Conservation (phyloP, 2,329 filamentous ascomycete species). For the Parastagonospora nodorum region DNA sequence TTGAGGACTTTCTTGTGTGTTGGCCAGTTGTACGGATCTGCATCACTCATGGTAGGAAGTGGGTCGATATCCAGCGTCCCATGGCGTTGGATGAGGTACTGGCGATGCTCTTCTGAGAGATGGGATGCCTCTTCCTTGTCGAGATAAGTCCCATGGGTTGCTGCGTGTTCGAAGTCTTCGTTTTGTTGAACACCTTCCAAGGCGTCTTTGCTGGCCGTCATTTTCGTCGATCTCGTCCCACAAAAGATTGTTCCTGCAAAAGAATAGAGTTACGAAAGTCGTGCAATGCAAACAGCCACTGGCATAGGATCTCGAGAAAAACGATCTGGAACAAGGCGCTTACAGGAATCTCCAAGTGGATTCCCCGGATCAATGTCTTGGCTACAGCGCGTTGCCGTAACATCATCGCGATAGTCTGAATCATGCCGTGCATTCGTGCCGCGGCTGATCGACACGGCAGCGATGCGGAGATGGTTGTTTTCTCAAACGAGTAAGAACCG, state of each 20-base stretch:
- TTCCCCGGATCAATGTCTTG: conserved; percentile 18
- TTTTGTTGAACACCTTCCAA: conserved; percentile 9
- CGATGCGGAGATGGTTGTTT: background rate
- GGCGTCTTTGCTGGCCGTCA: conserved; percentile 9
- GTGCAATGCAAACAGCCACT: background rate
- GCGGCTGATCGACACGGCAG: conserved; percentile 13
- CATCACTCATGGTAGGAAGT: conserved; percentile 55
- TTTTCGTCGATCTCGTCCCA: conserved; percentile 3
- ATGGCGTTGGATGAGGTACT: conserved; percentile 59
- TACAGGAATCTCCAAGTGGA: conserved; percentile 17
- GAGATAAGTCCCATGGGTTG: conserved; percentile 36
- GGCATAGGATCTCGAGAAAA: background rate
- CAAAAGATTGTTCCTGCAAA: background rate
- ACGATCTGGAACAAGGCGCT: conserved; percentile 6
- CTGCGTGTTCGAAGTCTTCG: conserved; percentile 30
- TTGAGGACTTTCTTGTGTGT: conserved; percentile 60
- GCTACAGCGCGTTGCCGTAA: conserved; percentile 1
- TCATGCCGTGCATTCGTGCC: conserved; percentile 3
- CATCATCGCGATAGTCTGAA: conserved; percentile 9
- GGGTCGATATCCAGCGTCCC: conserved; percentile 61
- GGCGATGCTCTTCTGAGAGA: conserved; percentile 52
- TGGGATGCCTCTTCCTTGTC: conserved; percentile 32
- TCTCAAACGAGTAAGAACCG: no score
- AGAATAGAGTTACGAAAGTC: background rate
- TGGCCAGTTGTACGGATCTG: conserved; percentile 63